phyloP scores from a whole-genome alignment of 1,284 basidiomycete genomes.

The Cryptococcus sp. region DNA sequence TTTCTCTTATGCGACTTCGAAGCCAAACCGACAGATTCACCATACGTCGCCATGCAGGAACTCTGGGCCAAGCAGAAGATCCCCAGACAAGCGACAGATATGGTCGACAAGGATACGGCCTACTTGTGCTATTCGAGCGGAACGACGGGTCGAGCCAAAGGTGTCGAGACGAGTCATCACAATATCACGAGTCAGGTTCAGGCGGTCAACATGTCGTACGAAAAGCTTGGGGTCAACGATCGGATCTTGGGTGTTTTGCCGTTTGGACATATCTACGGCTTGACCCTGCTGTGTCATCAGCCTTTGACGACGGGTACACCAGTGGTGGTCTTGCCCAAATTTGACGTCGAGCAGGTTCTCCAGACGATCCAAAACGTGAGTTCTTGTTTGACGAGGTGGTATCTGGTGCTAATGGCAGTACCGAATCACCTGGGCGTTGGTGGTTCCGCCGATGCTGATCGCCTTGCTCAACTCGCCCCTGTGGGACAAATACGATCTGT shows the following conservation, averaged over 20 bases:
- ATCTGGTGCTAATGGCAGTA: slow-evolving; percentile 45
- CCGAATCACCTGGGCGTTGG: slow-evolving; percentile 57
- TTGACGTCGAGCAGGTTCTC: slow-evolving; percentile 55
- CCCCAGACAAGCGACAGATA: slow-evolving; percentile 1
- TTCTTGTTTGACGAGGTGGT: slow-evolving; percentile 32
- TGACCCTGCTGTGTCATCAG: slow-evolving; percentile 51
- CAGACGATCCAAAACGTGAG: slow-evolving; percentile 59
- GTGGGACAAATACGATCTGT: slow-evolving; percentile 65
- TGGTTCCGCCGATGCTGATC: slow-evolving; percentile 82
- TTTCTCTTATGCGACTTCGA: slow-evolving; percentile 26
- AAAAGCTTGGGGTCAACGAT: slow-evolving; percentile 47
- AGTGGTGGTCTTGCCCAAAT: slow-evolving; percentile 63
- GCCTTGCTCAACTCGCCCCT: slow-evolving; percentile 49
- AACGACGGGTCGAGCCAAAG: slow-evolving; percentile 47
- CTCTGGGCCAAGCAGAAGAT: slow-evolving; percentile 12
- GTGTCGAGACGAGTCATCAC: slow-evolving; percentile 57
- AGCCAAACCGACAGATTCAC: slow-evolving; percentile 12
- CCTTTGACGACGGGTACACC: slow-evolving; percentile 58
- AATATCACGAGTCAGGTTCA: slow-evolving; percentile 53
- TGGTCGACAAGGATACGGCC: slow-evolving; percentile 20
- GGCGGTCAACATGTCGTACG: slow-evolving; percentile 22
- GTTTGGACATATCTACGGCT: slow-evolving; percentile 47
- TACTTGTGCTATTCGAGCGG: slow-evolving; percentile 65
- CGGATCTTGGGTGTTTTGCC: slow-evolving; percentile 57
- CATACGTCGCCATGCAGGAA: slow-evolving; percentile 18